Base-by-base conservation (phyloP, 176 grass and related monocot species). In the Bromus sterilis region DNA sequence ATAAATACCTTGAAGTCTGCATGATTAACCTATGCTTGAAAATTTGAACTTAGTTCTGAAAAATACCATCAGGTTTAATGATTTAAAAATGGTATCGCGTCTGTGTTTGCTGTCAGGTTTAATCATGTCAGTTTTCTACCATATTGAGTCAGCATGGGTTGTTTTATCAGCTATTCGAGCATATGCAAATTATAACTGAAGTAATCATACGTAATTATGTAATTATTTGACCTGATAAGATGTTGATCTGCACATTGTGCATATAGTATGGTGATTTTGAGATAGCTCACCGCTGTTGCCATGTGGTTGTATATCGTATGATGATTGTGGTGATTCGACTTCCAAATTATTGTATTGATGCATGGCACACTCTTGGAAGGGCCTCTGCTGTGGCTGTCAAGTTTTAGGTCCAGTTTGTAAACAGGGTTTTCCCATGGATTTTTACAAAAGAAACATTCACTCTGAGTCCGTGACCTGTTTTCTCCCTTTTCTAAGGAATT, bases 1-100 rank as follows among this genome's bases (percentile, higher is more conserved):
- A 48, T 76, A 57, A 73, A 40, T 74, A 78, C 43, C 65, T 51
- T 83, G 71, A 83, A 60, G 4, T 15, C 23, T 78, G 25, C 69
- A 81, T 76, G 16, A 80, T 9, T 74, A 29, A 30, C 21, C 72
- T 55, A 3, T 57, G 16, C 64, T 85, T 85, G 43, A 35, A 39
- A 46, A 14, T 64, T 77, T 61, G 26, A 70, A 67, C 49, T 60
- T 76, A 28, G 35, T 76, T 80, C 53, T 81, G 39, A 77, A 23
- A 69, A 57, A 34, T 44, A 53, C 41, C 10, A 4, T 28, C 30
- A 63, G 15, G 12, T 31, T n/a, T 73, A 63, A 62, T 79, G 31
- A 61, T 61, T 68, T 48, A 37, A 20, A 71, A 46, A 42, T 84
- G 13, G 16, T 65, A 3, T 32, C 3, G 4, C 6, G 42, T 73